Evolutionary conservation across 768 basidiomycete genomes (phyloP), one percentile per base, ranked within the genome.

Genomic region (Tremella fuciformis): DNA sequence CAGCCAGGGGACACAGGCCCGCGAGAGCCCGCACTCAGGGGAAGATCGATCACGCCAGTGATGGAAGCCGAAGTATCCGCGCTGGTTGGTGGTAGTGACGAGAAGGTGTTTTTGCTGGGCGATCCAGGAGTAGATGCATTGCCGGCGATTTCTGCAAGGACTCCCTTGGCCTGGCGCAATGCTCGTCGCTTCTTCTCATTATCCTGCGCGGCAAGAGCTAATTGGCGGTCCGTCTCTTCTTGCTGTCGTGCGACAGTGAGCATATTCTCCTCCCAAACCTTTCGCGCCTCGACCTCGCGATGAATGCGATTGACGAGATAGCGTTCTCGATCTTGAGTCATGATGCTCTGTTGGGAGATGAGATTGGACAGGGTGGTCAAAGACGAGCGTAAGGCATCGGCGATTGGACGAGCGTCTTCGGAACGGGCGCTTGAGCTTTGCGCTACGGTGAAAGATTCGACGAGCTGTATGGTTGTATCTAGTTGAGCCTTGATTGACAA

Each of bases 191-290:
- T 73, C 85, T 87, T 52, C 84, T 83, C 52, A 85, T 80, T 75
- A 78, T 83, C 66, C 84, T 73, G 41, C 34, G 71, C 71, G 1
- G 76, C 76, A 44, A 78, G 80, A 60, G 84, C 81, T 56, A 98
- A 80, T 76, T 94, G 90, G 57, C 79, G 78, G 79, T 98, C 93
- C 19, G 93, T 81, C 9, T 80, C 82, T 69, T 90, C 89, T 15
- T 91, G 91, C 74, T 94, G 89, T 56, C 82, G 81, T 0, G 92
- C 91, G 8, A 93, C 91, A 1, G 84, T 84, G 55, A 86, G 84
- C 69, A 97, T 76, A 74, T 88, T 93, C 78, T 91, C 87, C 77
- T 94, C 92, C 93, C 93, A 97, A 24, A 91, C 80, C 11, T 81
- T 80, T 70, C 91, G 88, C 22, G 83, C 82, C 62, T 82, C 82